phyloP scores from a whole-genome alignment of 1,284 basidiomycete genomes.

The Grifola frondosa region DNA sequence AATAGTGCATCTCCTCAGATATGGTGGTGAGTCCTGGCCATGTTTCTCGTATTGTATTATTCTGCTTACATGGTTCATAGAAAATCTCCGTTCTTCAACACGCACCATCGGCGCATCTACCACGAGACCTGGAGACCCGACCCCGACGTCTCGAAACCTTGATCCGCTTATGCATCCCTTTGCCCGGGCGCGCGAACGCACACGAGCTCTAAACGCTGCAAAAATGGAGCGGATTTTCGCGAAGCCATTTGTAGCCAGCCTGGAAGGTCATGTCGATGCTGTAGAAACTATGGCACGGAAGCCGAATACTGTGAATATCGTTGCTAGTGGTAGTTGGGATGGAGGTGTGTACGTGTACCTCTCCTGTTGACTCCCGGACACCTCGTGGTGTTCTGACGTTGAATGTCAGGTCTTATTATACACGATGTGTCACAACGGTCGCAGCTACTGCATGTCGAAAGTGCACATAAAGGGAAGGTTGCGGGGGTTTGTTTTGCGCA shows the following conservation, averaged over 20 bases:
- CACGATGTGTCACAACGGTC: slow-evolving; percentile 80
- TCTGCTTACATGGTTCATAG: slow-evolving; percentile 37
- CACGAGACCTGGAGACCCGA: slow-evolving; percentile 76
- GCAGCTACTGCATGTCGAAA: slow-evolving; percentile 67
- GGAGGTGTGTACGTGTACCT: slow-evolving; percentile 63
- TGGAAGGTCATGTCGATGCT: slow-evolving; percentile 97
- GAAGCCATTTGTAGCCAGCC: slow-evolving; percentile 88
- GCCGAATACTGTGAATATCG: slow-evolving; percentile 72
- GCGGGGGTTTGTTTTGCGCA: slow-evolving; percentile 80
- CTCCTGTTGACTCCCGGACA: neutral
- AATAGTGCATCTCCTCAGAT: no score
- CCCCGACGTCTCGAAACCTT: slow-evolving; percentile 88
- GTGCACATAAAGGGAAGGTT: slow-evolving; percentile 92
- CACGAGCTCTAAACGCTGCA: slow-evolving; percentile 89
- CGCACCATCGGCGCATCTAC: slow-evolving; percentile 75
- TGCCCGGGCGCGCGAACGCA: slow-evolving; percentile 89
- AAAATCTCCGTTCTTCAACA: slow-evolving; percentile 90
- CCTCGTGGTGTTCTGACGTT: neutral
- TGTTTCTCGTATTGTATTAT: no score
- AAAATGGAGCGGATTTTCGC: slow-evolving; percentile 98
- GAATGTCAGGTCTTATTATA: slow-evolving; percentile 68
- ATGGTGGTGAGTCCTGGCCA: slow-evolving; percentile 24
- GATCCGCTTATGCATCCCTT: slow-evolving; percentile 95
- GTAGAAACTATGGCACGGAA: slow-evolving; percentile 86
- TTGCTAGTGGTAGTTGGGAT: slow-evolving; percentile 96